phyloP scores from a whole-genome alignment of 306 rosid genomes.

The Gastrolobium bilobum region DNA sequence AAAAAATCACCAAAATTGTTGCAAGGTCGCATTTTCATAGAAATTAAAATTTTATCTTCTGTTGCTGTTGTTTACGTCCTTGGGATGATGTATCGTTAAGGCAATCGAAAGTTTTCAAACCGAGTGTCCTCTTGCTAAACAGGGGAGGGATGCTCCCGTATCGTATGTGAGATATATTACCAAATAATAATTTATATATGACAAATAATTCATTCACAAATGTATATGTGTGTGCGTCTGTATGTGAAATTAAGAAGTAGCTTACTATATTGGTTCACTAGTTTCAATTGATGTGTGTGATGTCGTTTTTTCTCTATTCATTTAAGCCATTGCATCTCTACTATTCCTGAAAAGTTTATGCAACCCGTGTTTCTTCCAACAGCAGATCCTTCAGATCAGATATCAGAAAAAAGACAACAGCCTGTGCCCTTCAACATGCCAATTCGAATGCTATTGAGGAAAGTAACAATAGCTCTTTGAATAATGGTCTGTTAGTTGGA shows the following conservation, averaged over 20 bases:
- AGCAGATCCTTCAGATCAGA: slow-evolving; percentile 55
- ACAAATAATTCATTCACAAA: not conserved
- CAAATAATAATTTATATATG: not conserved
- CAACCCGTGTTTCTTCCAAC: slow-evolving; percentile 39
- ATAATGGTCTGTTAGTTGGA: slow-evolving; percentile 42
- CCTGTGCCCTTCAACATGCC: slow-evolving; percentile 44
- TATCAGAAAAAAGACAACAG: slow-evolving; percentile 45
- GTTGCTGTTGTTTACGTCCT: not conserved
- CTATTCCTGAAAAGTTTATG: slow-evolving; percentile 35
- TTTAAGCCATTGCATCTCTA: not conserved
- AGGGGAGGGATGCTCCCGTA: not conserved
- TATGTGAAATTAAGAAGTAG: not conserved
- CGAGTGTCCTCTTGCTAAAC: not conserved
- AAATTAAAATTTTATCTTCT: not conserved
- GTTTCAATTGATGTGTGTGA: not conserved
- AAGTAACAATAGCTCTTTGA: slow-evolving; percentile 43
- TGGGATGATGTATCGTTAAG: not conserved
- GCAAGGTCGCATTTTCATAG: not conserved
- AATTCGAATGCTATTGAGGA: slow-evolving; percentile 53
- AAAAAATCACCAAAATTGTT: not conserved
- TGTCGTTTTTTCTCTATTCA: not conserved
- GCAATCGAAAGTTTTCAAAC: not conserved
- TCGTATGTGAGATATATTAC: not conserved
- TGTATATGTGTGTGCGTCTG: not conserved
- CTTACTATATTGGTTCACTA: not conserved